phyloP scores from a whole-genome alignment of 1,139 yeast species.

The Taphrina sp. region DNA sequence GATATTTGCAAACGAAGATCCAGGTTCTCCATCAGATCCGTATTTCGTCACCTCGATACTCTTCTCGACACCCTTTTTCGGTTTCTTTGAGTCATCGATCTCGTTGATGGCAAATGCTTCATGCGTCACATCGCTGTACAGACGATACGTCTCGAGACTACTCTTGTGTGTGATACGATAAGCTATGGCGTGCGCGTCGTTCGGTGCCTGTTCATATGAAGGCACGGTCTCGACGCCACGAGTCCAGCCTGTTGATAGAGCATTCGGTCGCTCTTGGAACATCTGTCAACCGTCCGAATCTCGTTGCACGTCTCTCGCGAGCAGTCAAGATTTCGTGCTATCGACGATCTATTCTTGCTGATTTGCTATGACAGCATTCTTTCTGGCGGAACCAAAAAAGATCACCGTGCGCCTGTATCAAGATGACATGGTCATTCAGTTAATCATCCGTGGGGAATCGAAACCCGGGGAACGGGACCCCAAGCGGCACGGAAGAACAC shows the following conservation, averaged over 20 bases:
- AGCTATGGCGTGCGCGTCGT: slow-evolving; percentile 12
- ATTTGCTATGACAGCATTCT: too few relatives aligned
- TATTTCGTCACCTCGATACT: background rate
- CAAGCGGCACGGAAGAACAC: too few relatives aligned
- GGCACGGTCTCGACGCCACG: slow-evolving; percentile 13
- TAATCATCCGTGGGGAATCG: too few relatives aligned
- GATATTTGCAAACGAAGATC: background rate
- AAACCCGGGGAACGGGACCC: too few relatives aligned
- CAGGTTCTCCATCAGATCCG: background rate
- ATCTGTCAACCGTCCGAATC: too few relatives aligned
- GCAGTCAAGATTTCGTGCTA: too few relatives aligned
- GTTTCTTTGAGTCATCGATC: background rate
- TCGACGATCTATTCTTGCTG: too few relatives aligned
- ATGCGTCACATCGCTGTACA: background rate
- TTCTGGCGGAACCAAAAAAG: too few relatives aligned
- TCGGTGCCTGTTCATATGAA: slow-evolving; percentile 7
- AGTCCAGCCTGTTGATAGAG: background rate
- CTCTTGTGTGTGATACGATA: slow-evolving; percentile 1
- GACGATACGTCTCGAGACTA: background rate
- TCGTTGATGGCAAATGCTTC: background rate
- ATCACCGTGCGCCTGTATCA: too few relatives aligned
- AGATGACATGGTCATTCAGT: too few relatives aligned
- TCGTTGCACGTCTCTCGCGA: too few relatives aligned
- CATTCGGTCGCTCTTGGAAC: background rate
- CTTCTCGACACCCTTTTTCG: background rate